Conservation (phyloP, 306 rosid species). For the apple (Malus domestica) region DNA sequence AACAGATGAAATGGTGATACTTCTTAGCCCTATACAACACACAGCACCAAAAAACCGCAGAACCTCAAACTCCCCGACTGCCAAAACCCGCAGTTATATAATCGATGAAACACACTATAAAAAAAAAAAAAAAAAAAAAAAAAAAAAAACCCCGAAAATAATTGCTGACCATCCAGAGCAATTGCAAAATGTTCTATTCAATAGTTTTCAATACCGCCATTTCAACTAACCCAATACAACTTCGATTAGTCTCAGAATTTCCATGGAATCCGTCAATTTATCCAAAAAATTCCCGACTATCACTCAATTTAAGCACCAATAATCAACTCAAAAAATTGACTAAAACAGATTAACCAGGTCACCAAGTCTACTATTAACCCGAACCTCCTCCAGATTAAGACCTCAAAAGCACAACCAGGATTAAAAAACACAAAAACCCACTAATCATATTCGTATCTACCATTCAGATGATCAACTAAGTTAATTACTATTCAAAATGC, state of each 20-base stretch:
- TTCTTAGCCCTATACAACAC: neutral
- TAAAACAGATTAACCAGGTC: constrained; percentile 6
- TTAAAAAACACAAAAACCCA: neutral
- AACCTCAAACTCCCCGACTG: neutral
- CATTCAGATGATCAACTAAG: constrained; percentile 33
- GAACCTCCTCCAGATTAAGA: constrained; percentile 12
- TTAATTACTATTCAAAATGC: neutral
- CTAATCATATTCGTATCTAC: constrained; percentile 22
- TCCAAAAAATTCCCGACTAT: neutral
- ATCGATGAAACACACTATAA: neutral
- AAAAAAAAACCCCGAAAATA: neutral
- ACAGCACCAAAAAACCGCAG: neutral
- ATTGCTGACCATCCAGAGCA: neutral
- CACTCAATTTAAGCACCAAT: neutral
- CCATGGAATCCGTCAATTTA: neutral
- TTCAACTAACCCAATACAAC: neutral
- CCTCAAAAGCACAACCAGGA: neutral
- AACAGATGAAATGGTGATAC: neutral
- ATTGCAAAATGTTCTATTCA: neutral
- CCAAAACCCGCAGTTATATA: neutral
- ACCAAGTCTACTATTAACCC: neutral
- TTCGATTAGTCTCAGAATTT: neutral
- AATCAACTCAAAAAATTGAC: neutral
- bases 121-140: too few relatives aligned
- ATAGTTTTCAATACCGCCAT: neutral